Evolutionary conservation across 192 early-diverging fungal genomes (phyloP), one percentile per base, ranked within the genome.

Genomic region (Podila horticola): DNA sequence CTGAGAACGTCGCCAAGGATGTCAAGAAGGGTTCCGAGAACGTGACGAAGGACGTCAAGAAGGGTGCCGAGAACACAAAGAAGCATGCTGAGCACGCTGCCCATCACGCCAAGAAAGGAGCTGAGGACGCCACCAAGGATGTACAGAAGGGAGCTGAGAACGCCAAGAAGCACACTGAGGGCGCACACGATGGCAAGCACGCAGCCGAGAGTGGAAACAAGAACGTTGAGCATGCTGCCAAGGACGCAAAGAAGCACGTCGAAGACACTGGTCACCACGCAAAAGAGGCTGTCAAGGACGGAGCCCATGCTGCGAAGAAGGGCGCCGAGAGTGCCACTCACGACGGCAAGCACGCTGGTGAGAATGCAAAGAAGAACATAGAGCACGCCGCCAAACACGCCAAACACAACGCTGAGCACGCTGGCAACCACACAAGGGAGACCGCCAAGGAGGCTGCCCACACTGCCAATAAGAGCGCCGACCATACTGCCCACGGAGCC

Each of bases 21-120:
- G 58, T 69, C 24, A 69, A 69, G 58, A 60, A 69, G 41, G 68
- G 58, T 31, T 57, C 58, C 48, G 41, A 62, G 45, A 33, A 60
- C 12, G 3, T 26, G 19, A 45, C 57, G 15, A 60, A 60, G 19
- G 67, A 69, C 45, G 58, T 69, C 24, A 69, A 69, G 58, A 60
- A 69, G 41, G 68, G 48, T 24, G 68, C 58, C 15, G 68, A 69
- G 28, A 49, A 62, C 7, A 31, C 48, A 34, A 62, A 9, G 58
- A 67, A n/a, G n/a, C n/a, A n/a, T n/a, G n/a, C n/a, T n/a, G n/a
- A n/a, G n/a, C n/a, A n/a, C n/a, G n/a, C n/a, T n/a, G n/a, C n/a
- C n/a, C n/a, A n/a, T n/a, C n/a, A n/a, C 38, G 52, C 64, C 70
- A 72, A 79, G 52, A 60, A 67, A 2, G 51, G 52, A n/a, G 51